Base-by-base conservation (phyloP, 495 filamentous ascomycete genomes). In the Xylaria grammica region DNA sequence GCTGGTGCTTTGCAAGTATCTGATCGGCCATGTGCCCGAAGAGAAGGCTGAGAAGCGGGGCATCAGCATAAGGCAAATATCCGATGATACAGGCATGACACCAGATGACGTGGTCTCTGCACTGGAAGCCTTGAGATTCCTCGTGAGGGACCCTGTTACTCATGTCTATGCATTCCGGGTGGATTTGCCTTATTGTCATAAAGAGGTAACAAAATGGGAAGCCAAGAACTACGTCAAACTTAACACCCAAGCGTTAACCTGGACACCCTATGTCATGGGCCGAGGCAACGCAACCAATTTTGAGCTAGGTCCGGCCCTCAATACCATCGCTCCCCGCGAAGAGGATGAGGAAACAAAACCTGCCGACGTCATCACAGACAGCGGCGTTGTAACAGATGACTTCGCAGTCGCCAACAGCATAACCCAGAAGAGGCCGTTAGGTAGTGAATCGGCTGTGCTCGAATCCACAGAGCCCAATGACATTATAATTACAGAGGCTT, bases 231-330 rank as follows among this genome's bases (percentile, higher is more conserved):
- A 97, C 67, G 88, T 96, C 17, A 91, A 87, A 64, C 86, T 99
- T 40, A 93, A 96, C 68, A 87, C 89, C 2, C 86, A 89, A 62
- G 86, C 87, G 10, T 83, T 99, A 40, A 88, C 94, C 3, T 99
- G 95, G 95, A 97, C 92, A n/a, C 95, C 96, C 13, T 99, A 95
- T 75, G 86, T 99, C 57, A 97, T 97, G 92, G 94, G 94, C 24
- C 85, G 90, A 56, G 89, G 86, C 71, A 93, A 91, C 57, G 86
- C 89, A n/a, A 89, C 87, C 0, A 90, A 92, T 64, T 94, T 94
- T 73, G 91, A 97, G 71, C 85, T 93, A 45, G 89, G 87, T 48
- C 88, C 89, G 50, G 86, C 90, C n/a, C 70, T 98, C 30, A 93
- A 91, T 63, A 91, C 94, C 0, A 90, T 99, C 52, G 95, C 94